phyloP scores from a whole-genome alignment of 2,329 filamentous ascomycete genomes.

The Teratosphaeria destructans region DNA sequence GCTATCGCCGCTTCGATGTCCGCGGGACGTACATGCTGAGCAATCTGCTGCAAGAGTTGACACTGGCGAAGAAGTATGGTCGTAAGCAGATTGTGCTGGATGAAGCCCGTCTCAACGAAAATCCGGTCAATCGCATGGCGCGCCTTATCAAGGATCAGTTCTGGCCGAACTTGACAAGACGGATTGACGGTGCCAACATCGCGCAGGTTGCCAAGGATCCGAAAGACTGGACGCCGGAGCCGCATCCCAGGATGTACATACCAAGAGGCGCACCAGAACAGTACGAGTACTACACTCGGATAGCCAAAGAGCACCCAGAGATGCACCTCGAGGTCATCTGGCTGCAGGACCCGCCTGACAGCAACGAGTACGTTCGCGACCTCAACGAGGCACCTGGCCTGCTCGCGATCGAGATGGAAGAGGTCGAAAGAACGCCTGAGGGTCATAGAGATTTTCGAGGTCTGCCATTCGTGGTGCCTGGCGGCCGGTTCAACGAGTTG shows the following conservation, averaged over 20 bases:
- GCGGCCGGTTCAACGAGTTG: constrained; percentile 93
- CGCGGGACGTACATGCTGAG: constrained; percentile 96
- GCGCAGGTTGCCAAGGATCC: constrained; percentile 78
- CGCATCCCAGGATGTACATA: constrained; percentile 83
- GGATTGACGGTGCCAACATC: constrained; percentile 81
- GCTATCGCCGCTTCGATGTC: constrained; percentile 78
- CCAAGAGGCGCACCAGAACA: constrained; percentile 78
- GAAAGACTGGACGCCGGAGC: constrained; percentile 90
- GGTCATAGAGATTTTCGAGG: constrained; percentile 64
- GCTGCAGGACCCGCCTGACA: constrained; percentile 52
- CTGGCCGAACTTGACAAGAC: constrained; percentile 81
- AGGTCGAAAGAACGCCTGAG: constrained; percentile 51
- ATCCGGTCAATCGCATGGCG: constrained; percentile 78
- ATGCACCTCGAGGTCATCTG: constrained; percentile 77
- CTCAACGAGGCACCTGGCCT: constrained; percentile 83
- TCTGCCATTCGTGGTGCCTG: constrained; percentile 91
- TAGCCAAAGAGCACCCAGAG: constrained; percentile 70
- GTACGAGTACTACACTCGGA: constrained; percentile 73
- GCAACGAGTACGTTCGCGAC: constrained; percentile 71
- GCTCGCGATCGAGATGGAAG: constrained; percentile 78
- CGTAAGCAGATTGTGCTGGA: constrained; percentile 85
- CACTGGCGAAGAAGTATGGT: constrained; percentile 80
- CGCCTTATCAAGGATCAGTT: constrained; percentile 83
- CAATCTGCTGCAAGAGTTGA: constrained; percentile 90
- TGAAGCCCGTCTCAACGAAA: constrained; percentile 84